Evolutionary conservation across 306 rosid species (phyloP), one percentile per base, ranked within the genome.

Genomic region (Rosa persica): DNA sequence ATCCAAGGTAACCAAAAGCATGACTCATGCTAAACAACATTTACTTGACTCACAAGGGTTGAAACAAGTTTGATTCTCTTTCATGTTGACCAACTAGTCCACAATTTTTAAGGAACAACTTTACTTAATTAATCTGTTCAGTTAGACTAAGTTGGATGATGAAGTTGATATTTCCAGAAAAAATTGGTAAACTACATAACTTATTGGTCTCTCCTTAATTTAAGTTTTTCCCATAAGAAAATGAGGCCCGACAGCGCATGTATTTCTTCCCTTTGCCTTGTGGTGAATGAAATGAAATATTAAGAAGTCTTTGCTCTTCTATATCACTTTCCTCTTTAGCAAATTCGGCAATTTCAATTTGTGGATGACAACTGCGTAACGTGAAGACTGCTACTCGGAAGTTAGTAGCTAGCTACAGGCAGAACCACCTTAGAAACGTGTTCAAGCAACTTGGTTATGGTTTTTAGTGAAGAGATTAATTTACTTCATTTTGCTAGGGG

Each of bases 21-120:
- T 19, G 81, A 67, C 30, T 11, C 11, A 43, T 16, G 30, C 67
- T 20, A 57, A 39, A 38, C 20, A 25, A 12, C 47, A 55, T 17
- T 78, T 70, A 55, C 70, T 57, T 57, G 40, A 57, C 47, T 70
- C 60, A 70, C 48, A 78, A 58, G 81, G 48, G 10, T 43, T 36
- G 47, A 48, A 25, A 30, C 13, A 73, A n/a, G 23, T 78, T 74
- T 22, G 39, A 39, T 27, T 39, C 54, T 65, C 4, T 13, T 34
- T 65, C 70, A 22, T 36, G 44, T 65, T 30, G 70, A 64, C 70
- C 70, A 16, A 65, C n/a, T 16, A 36, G 12, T 34, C 69, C 69
- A 34, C 69, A 30, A 64, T 3, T 64, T 34, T 64, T 7, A n/a
- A 12, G 12, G n/a, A 54, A 20, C 61, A 6, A 51, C 57, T 17